Percentiles rank a stretch among this genome's conserved stretches.
phyloP scores from a whole-genome alignment of 208 protist species.

The Acanthamoeba pearcei region DNA sequence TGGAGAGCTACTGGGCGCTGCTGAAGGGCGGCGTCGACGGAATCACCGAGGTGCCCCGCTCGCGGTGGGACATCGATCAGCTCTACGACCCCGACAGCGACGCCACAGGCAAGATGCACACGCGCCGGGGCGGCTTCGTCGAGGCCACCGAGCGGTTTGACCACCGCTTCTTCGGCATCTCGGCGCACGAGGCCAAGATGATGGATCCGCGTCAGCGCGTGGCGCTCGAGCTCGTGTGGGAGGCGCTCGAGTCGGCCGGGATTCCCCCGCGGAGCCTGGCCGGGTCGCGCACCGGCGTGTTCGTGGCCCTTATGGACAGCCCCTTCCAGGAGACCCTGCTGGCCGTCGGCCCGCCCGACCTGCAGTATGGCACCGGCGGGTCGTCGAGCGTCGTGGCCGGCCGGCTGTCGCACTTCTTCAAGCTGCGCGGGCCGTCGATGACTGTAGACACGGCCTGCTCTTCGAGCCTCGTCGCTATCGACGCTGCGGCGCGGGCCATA shows the following conservation, averaged over 20 bases:
- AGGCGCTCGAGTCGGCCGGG: constrained; percentile 66
- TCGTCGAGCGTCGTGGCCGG: constrained; percentile 77
- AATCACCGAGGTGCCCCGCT: constrained; percentile 37
- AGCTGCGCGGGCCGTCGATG: constrained; percentile 87
- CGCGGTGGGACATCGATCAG: constrained; percentile 40
- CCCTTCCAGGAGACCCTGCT: constrained; percentile 45
- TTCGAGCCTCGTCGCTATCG: constrained; percentile 83
- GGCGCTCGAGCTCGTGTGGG: constrained; percentile 39
- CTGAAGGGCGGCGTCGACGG: constrained; percentile 54
- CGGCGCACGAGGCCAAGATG: constrained; percentile 21
- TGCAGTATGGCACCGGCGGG: not conserved
- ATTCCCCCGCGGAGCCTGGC: not conserved
- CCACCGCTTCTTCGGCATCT: constrained; percentile 70
- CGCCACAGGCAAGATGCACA: constrained; percentile 68
- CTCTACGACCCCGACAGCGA: constrained; percentile 64
- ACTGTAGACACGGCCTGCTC: constrained; percentile 91
- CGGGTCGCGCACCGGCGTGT: constrained; percentile 61
- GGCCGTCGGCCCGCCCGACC: not conserved
- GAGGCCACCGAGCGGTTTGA: constrained; percentile 67
- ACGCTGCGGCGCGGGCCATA: constrained; percentile 78
- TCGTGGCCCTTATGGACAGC: constrained; percentile 72
- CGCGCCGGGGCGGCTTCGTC: constrained; percentile 36
- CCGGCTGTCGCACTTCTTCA: constrained; percentile 86
- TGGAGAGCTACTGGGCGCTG: constrained; percentile 67
- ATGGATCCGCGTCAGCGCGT: constrained; percentile 46